Evolutionary conservation across 2,329 filamentous ascomycete genomes (phyloP).

Genomic region (Coccinonectria pachysandricola): DNA sequence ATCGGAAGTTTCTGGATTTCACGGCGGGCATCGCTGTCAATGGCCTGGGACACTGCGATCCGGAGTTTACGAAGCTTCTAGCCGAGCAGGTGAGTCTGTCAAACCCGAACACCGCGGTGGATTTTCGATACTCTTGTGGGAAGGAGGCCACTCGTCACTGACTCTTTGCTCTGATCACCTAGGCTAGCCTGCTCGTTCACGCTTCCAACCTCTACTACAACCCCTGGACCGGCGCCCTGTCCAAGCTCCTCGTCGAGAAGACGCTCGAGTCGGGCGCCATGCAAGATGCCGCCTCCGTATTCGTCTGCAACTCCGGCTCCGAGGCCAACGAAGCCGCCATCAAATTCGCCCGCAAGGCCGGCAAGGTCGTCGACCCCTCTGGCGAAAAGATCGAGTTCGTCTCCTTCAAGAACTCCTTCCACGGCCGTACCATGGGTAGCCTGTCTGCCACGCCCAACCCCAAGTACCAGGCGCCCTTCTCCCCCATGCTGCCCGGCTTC

Average conservation of each 20-base stretch:
- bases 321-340: constrained; percentile 97
- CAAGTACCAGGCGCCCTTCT: constrained; percentile 93
- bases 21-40: constrained; percentile 96
- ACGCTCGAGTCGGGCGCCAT: constrained; percentile 73
- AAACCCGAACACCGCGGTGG: no score
- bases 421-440: constrained; percentile 91
- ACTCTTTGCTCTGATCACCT: not conserved
- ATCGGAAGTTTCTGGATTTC: constrained; percentile 83
- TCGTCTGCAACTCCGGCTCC: constrained; percentile 91
- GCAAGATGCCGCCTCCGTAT: constrained; percentile 68
- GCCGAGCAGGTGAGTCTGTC: constrained; percentile 61
- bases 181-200: constrained; percentile 71
- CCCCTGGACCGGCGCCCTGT: constrained; percentile 84
- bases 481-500: constrained; percentile 93
- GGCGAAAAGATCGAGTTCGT: constrained; percentile 74
- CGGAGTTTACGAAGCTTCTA: constrained; percentile 64
- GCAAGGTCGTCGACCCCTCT: constrained; percentile 61
- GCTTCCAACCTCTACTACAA: constrained; percentile 97
- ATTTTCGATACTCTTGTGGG: no score
- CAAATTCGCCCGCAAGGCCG: constrained; percentile 90
- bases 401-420: constrained; percentile 86
- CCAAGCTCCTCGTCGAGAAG: constrained; percentile 71
- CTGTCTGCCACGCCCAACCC: constrained; percentile 95
- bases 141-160: no score
- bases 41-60: constrained; percentile 80